Base-by-base conservation (phyloP, 768 basidiomycete species). In the Tephrocybe sp. region DNA sequence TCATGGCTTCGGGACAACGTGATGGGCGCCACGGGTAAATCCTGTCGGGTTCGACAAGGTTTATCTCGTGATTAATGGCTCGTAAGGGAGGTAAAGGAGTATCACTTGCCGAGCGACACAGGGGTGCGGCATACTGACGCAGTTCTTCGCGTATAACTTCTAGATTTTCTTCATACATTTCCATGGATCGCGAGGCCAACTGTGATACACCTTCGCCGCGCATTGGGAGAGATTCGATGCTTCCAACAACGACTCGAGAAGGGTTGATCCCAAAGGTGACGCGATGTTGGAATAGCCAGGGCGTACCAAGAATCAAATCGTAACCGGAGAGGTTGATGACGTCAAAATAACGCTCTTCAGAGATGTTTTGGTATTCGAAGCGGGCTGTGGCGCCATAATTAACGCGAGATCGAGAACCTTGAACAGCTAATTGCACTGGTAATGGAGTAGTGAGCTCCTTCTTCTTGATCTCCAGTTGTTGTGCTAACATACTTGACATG, bases 21-120 rank as follows among this genome's bases (percentile, higher is more conserved):
- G 72, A 62, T 1, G 63, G 56, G 1, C 63, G 52, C 71, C 70
- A 77, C 0, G 56, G 57, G 42, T 73, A 72, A 0, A 45, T 38
- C n/a, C 19, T 22, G 2, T 4, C 5, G n/a, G 23, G 10, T 21
- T 47, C 36, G 22, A 75, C 73, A 2, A 78, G 50, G 0, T 67
- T 69, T 3, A 78, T 76, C 0, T 41, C 30, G 45, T 77, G 74
- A 50, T 77, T 77, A 2, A 77, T 69, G 0, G 50, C 67, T 1
- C 68, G 36, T 0, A 73, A 42, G 0, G 71, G 72, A 0, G 75
- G 76, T 4, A 73, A 44, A 0, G 57, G 58, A 0, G 67, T 70
- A 13, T 69, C 63, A 7, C 41, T 49, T 0, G 59, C 63, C 5
- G 55, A 46, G 31, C 59, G 59, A 41, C 65, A 71, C 1, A 67